phyloP scores from a whole-genome alignment of 2,329 filamentous ascomycete genomes.

The Scorias spongiosa region DNA sequence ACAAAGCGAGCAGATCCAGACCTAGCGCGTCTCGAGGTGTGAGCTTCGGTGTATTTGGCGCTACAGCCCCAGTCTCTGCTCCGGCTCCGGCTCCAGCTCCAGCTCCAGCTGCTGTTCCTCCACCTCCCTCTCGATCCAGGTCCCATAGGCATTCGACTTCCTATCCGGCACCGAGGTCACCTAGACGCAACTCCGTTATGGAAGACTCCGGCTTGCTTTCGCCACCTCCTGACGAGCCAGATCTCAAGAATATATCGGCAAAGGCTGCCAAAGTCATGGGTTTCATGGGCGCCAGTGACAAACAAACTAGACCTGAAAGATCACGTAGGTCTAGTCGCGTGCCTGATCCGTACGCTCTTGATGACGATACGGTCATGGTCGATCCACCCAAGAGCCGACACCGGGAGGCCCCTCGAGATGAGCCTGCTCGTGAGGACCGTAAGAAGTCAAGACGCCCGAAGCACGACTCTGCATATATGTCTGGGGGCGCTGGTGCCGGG shows the following conservation, averaged over 20 bases:
- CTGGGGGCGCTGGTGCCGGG: constrained; percentile 18
- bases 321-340: constrained; percentile 33
- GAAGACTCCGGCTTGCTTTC: constrained; percentile 54
- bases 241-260: constrained; percentile 34
- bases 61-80: background rate
- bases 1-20: constrained; percentile 46
- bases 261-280: constrained; percentile 73
- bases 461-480: constrained; percentile 24
- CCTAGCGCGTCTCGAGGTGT: constrained; percentile 41
- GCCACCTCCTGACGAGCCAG: constrained; percentile 48
- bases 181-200: constrained; percentile 38
- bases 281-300: constrained; percentile 14
- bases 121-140: constrained; percentile 46
- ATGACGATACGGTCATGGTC: constrained; percentile 45
- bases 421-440: constrained; percentile 11
- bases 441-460: constrained; percentile 25
- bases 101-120: constrained; percentile 41
- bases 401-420: constrained; percentile 17
- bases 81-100: no score
- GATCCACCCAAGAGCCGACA: constrained; percentile 31
- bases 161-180: constrained; percentile 38
- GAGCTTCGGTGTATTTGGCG: constrained; percentile 45
- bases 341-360: constrained; percentile 46
- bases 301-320: background rate
- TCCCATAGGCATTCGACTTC: constrained; percentile 45